Evolutionary conservation across 2,329 filamentous ascomycete genomes (phyloP), one percentile per base, ranked within the genome.

Genomic region (Pyrenophora teres): DNA sequence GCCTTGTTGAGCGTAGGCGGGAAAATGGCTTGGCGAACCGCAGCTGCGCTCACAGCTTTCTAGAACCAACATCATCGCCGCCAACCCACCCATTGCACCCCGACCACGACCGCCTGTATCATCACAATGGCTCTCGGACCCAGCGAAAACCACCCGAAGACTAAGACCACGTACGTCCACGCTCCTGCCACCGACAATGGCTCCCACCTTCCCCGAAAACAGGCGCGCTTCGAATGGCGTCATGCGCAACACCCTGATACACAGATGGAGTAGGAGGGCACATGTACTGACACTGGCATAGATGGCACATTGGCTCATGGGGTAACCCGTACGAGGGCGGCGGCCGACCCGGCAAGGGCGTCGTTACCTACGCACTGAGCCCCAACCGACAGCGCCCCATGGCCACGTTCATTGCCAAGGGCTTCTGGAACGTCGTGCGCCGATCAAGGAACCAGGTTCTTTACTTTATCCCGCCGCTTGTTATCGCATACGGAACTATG

Each of bases 381-480:
- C 78, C 88, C 64, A 97, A 99, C 84, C 88, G 89, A 74, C 93
- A 96, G 81, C 87, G 89, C 71, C 89, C 92, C 59, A 83, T 96
- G 64, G 91, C 91, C 60, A 90, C 90, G 68, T 81, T 87, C 54
- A 77, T 83, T 61, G 80, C 93, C 76, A 89, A 87, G 64, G 93
- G 92, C 71, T 79, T 97, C 81, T 97, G 97, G 87, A 99, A 99
- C 85, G 87, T 86, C 68, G 95, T 89, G 84, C 87, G 94, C 77
- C 87, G 94, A 70, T 89, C 88, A 78, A 87, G 86, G 75, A 77
- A 83, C 66, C 94, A 97, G 82, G 86, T 96, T 65, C 86, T 97
- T 66, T 99, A 92, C 84, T 87, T 92, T 77, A 83, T 87, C 21
- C 89, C 94, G 54, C 88, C 92, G 33, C 79, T 96, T 65, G 68